phyloP scores from a whole-genome alignment of 1,139 yeast species.

The Pichia sp. region DNA sequence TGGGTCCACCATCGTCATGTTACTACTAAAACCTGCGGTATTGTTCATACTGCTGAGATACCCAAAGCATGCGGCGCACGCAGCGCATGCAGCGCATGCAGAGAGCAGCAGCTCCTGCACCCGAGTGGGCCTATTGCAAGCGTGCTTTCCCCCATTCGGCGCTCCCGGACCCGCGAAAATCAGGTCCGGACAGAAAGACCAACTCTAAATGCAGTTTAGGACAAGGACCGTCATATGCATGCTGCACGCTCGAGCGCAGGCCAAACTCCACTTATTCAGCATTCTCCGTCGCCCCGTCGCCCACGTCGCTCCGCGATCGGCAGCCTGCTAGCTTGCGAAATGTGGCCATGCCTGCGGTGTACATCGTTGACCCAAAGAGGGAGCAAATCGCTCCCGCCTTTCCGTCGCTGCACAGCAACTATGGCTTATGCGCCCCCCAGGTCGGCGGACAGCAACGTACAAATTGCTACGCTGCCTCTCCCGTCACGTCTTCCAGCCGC shows the following conservation, averaged over 20 bases:
- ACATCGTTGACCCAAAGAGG: too few species aligned
- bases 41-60: not conserved
- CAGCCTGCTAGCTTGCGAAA: too few species aligned
- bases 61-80: not conserved
- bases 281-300: too few species aligned
- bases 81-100: not conserved
- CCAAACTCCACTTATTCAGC: too few species aligned
- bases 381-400: too few species aligned
- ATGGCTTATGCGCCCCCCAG: too few species aligned
- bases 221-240: not conserved
- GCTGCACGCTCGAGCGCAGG: not conserved
- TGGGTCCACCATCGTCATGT: constrained; percentile 15
- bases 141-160: not conserved
- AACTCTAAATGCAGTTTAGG: not conserved
- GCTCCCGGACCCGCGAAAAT: not conserved
- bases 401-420: too few species aligned
- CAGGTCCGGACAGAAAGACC: not conserved
- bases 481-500: too few species aligned
- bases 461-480: too few species aligned
- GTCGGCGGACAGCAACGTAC: too few species aligned
- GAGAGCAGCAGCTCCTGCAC: not conserved
- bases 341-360: too few species aligned
- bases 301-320: too few species aligned
- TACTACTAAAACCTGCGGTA: not conserved
- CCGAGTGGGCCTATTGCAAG: not conserved